phyloP scores from a whole-genome alignment of 495 filamentous ascomycete genomes.

The Penicillium goetzii region DNA sequence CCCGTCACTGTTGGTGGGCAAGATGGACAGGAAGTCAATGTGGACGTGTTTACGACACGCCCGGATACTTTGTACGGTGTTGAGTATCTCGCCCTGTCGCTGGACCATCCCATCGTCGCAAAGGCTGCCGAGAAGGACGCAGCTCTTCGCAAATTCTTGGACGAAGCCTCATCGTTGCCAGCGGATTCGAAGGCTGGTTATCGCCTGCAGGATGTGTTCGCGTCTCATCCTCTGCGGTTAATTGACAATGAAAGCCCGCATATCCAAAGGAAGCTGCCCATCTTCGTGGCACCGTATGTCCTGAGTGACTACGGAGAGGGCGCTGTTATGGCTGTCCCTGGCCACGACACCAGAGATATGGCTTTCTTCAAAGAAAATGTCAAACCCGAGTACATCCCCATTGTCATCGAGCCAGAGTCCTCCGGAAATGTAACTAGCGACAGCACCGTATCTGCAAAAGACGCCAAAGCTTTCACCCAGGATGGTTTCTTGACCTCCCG shows the following conservation, averaged over 20 bases:
- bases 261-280: constrained; percentile 61
- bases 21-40: constrained; percentile 34
- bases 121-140: constrained; percentile 60
- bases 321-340: constrained; percentile 90
- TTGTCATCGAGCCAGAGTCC: constrained; percentile 48
- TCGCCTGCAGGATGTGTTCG: constrained; percentile 60
- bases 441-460: constrained; percentile 39
- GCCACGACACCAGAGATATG: constrained; percentile 76
- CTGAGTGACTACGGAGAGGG: constrained; percentile 84
- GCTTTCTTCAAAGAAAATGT: constrained; percentile 77
- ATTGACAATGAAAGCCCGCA: constrained; percentile 56
- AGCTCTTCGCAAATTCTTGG: constrained; percentile 67
- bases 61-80: constrained; percentile 84
- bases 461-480: constrained; percentile 46
- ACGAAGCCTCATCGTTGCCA: constrained; percentile 61
- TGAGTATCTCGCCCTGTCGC: constrained; percentile 79
- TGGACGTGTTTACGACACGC: constrained; percentile 83
- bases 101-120: constrained; percentile 71
- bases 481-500: constrained; percentile 50
- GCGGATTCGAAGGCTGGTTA: constrained; percentile 78
- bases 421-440: constrained; percentile 44
- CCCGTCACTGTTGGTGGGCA: constrained; percentile 50
- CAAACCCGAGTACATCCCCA: constrained; percentile 52
- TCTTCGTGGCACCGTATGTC: constrained; percentile 87
- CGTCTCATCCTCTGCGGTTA: constrained; percentile 64